Conservation (phyloP, 305 asterid genomes). For the Solanum chacoense region DNA sequence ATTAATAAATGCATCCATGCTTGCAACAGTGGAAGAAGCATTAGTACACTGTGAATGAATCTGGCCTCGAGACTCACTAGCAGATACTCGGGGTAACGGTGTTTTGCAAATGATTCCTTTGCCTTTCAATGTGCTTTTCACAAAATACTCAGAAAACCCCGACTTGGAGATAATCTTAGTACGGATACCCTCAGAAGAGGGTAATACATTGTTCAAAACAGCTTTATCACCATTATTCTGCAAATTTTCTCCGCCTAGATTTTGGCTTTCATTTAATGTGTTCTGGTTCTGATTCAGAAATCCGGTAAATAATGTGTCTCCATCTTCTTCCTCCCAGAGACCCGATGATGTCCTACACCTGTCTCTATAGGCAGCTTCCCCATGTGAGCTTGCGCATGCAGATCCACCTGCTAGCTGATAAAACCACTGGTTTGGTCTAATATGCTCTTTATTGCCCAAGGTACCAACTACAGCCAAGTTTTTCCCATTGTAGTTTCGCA, state of each 20-base stretch:
- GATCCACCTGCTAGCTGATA: constrained; percentile 46
- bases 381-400: constrained; percentile 35
- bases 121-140: constrained; percentile 29
- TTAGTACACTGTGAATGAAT: constrained; percentile 2
- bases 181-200: constrained; percentile 46
- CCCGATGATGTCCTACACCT: constrained; percentile 37
- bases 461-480: constrained; percentile 46
- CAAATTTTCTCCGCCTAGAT: constrained; percentile 23
- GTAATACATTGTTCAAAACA: constrained; percentile 22
- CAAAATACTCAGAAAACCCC: constrained; percentile 31
- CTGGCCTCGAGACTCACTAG: constrained; percentile 8
- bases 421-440: constrained; percentile 47
- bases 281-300: constrained; percentile 31
- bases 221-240: constrained; percentile 28
- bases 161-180: constrained; percentile 31
- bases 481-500: constrained; percentile 55
- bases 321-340: constrained; percentile 44
- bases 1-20: constrained; percentile 5
- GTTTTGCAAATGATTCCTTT: constrained; percentile 27
- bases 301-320: constrained; percentile 33
- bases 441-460: constrained; percentile 46
- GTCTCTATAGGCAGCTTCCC: constrained; percentile 39
- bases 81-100: constrained; percentile 6
- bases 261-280: constrained; percentile 13
- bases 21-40: neutral